Base-by-base conservation (phyloP, 306 rosid genomes). In the Medicago lupulina region DNA sequence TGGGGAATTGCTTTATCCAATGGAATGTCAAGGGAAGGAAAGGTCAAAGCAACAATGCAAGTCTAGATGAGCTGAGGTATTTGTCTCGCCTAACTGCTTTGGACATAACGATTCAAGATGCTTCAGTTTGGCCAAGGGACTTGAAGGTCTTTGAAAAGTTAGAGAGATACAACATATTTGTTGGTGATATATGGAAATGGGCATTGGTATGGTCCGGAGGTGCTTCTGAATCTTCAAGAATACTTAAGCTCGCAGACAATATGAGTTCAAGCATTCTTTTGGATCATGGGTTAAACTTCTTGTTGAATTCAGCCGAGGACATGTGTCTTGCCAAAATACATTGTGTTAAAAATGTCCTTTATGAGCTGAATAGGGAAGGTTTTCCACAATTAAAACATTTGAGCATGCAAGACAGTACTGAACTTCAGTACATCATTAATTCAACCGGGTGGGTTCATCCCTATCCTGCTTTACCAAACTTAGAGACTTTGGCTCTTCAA, bases 51-150 rank as follows among this genome's bases (percentile, higher is more conserved):
- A 46, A 46, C 2, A 4, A 40, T 41, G 60, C 74, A 54, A 41
- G 58, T 54, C 23, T 76, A 4, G 58, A 15, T 9, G 80, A 65
- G 72, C 72, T 82, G 10, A 40, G 14, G 8, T 16, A 67, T 16
- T 67, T 82, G 76, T 2, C 10, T 14, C 50, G 13, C 1, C 59
- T 77, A 6, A 66, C 36, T 34, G 14, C 41, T 47, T 36, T 82
- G 47, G 39, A 13, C 15, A 4, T 82, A 6, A 12, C 0, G 8
- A 39, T 82, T 1, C 31, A 31, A 9, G 31, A 82, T 58, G 41
- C 23, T 36, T 34, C 60, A 4, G 14, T 8, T 53, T 36, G 46
- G 7, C 80, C 74, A 2, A 12, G 0, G 11, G 28, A 40, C 7
- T 38, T 71, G 44, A 12, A 9, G 3, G 2, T 39, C 11, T 57